Conservation (phyloP, 805 yeast genomes). For the Schizosaccharomyces osmophilus region DNA sequence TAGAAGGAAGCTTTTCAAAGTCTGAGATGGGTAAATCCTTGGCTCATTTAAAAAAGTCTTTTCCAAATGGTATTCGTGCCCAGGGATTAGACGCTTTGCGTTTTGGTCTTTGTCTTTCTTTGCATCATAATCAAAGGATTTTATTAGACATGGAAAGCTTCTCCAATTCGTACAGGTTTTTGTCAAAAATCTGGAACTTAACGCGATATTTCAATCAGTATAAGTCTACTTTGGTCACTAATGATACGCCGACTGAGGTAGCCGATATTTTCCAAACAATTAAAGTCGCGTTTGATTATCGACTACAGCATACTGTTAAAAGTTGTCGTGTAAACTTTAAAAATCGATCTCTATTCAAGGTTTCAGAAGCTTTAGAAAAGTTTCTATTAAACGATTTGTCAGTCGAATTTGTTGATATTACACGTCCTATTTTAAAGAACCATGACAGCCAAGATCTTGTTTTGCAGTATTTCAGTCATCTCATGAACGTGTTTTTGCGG, state of each 20-base stretch:
- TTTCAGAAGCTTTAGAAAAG: conserved; percentile 68
- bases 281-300: conserved; percentile 89
- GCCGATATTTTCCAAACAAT: conserved; percentile 36
- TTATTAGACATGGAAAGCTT: conserved; percentile 87
- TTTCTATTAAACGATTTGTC: conserved; percentile 88
- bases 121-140: conserved; percentile 96
- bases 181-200: conserved; percentile 93
- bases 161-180: conserved; percentile 96
- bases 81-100: conserved; percentile 98
- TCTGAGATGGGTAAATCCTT: conserved; percentile 68
- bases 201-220: conserved; percentile 79
- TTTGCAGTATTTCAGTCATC: conserved; percentile 74
- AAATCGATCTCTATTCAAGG: conserved; percentile 64
- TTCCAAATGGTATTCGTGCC: conserved; percentile 94
- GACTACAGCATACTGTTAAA: conserved; percentile 46
- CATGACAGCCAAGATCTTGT: conserved; percentile 56
- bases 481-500: conserved; percentile 73
- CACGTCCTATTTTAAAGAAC: conserved; percentile 82
- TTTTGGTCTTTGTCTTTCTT: conserved; percentile 92
- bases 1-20: conserved; percentile 19
- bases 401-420: conserved; percentile 94
- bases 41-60: conserved; percentile 64
- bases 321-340: conserved; percentile 43
- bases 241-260: too few relatives aligned
- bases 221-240: conserved; percentile 12